Evolutionary conservation across 352 stramenopile species (phyloP).

Genomic region (Pseudoperonospora humuli): DNA sequence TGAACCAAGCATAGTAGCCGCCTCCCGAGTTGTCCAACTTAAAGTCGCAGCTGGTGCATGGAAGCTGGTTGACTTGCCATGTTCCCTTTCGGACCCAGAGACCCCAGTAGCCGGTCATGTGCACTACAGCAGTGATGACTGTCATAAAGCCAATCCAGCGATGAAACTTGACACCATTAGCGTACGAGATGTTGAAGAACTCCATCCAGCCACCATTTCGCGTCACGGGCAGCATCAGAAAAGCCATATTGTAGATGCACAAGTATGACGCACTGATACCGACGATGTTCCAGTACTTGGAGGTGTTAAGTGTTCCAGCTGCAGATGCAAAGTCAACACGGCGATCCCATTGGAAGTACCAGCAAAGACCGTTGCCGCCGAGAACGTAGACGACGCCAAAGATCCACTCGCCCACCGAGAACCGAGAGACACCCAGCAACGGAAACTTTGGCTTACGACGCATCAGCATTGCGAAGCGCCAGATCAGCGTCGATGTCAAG

Average conservation of each 20-base stretch:
- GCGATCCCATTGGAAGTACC: conserved; percentile 51
- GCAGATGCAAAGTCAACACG: conserved; percentile 23
- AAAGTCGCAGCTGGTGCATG: conserved; percentile 47
- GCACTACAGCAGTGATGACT: conserved; percentile 38
- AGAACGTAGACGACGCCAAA: conserved; percentile 47
- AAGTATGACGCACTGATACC: conserved; percentile 42
- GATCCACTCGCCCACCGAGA: conserved; percentile 48
- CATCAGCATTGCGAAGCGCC: conserved; percentile 34
- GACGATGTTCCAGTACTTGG: conserved; percentile 52
- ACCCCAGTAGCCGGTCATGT: conserved; percentile 44
- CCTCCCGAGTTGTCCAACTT: conserved; percentile 27
- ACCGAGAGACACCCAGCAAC: conserved; percentile 32
- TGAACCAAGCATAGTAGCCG: conserved; percentile 57
- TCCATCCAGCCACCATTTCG: conserved; percentile 61
- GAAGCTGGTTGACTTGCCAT: conserved; percentile 37
- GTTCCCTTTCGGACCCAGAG: conserved; percentile 35
- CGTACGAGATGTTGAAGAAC: conserved; percentile 56
- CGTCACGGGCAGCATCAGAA: conserved; percentile 51
- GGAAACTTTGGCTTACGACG: conserved; percentile 43
- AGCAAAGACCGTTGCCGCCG: conserved; percentile 51
- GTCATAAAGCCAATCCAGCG: conserved; percentile 56
- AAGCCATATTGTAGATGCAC: conserved; percentile 69
- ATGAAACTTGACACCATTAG: conserved; percentile 51
- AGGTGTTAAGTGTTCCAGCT: conserved; percentile 31
- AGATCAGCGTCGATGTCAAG: conserved; percentile 28